Conservation (phyloP, 192 early-diverging fungal genomes). For the Spizellomyces sp. region DNA sequence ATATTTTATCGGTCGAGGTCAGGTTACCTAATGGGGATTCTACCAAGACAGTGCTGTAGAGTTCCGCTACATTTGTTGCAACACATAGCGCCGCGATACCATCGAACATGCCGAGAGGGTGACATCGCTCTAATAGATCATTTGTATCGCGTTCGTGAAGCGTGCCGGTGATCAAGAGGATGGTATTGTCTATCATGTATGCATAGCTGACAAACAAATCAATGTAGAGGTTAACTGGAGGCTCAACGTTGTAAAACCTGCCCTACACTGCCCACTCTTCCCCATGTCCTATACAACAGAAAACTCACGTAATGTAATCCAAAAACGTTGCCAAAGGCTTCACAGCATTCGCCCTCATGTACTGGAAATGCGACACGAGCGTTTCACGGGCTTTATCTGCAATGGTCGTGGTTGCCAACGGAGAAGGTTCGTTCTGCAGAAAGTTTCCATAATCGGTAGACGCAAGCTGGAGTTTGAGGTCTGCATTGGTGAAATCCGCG, state of each 20-base stretch:
- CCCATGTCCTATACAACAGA: background rate
- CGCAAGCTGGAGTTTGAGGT: slow-evolving; percentile 91
- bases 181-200: slow-evolving; percentile 99
- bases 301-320: slow-evolving; percentile 92
- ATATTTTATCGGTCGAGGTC: background rate
- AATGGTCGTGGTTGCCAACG: slow-evolving; percentile 90
- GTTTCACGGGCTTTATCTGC: slow-evolving; percentile 86
- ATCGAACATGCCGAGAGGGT: slow-evolving; percentile 97
- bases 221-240: no score
- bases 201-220: slow-evolving; percentile 59
- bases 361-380: slow-evolving; percentile 91
- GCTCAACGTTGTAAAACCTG: no score
- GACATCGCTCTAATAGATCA: slow-evolving; percentile 95
- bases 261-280: background rate
- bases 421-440: slow-evolving; percentile 95
- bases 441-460: slow-evolving; percentile 95
- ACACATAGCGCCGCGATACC: slow-evolving; percentile 97
- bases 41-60: slow-evolving; percentile 95
- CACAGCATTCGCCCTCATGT: slow-evolving; percentile 81
- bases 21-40: slow-evolving; percentile 87
- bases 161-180: slow-evolving; percentile 96
- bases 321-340: slow-evolving; percentile 87
- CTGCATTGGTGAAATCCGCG: slow-evolving; percentile 43
- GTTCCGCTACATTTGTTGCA: slow-evolving; percentile 91
- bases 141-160: slow-evolving; percentile 97